phyloP scores from a whole-genome alignment of 768 basidiomycete species.

The Termitomyces sp. region DNA sequence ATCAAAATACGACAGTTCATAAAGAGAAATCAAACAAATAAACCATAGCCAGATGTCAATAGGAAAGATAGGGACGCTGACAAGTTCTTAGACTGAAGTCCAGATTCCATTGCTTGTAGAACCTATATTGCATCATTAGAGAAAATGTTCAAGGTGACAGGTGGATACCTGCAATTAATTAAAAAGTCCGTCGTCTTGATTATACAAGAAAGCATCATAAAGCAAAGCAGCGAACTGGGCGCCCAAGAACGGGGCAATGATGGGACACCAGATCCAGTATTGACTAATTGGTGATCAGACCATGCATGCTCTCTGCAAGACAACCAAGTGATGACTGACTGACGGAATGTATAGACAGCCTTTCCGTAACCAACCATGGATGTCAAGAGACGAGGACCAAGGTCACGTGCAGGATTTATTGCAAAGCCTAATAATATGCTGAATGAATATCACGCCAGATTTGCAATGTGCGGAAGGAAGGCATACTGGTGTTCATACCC shows the following conservation, averaged over 20 bases:
- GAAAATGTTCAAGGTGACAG: background rate
- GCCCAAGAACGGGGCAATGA: conserved; percentile 60
- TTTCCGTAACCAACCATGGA: conserved; percentile 68
- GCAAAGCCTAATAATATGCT: conserved; percentile 22
- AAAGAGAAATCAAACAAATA: background rate
- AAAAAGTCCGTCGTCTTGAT: conserved; percentile 45
- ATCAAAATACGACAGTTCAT: background rate
- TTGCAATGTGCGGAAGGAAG: background rate
- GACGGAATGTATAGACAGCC: conserved; percentile 34
- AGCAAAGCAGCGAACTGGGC: conserved; percentile 48
- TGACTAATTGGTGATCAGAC: conserved; percentile 31
- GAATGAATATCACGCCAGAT: background rate
- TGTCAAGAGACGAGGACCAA: conserved; percentile 63
- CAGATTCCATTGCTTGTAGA: background rate
- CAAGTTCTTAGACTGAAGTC: too few species aligned
- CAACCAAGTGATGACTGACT: conserved; percentile 24
- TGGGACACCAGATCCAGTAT: conserved; percentile 72
- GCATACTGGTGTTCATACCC: conserved; percentile 53
- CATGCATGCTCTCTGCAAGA: background rate
- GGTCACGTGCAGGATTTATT: conserved; percentile 30
- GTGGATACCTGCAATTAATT: conserved; percentile 38
- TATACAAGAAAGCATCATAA: conserved; percentile 60
- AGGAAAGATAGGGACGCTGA: too few species aligned
- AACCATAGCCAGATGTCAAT: background rate
- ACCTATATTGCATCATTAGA: background rate